Conservation (phyloP, 176 grass and related monocot genomes). For the Dactylis glomerata region DNA sequence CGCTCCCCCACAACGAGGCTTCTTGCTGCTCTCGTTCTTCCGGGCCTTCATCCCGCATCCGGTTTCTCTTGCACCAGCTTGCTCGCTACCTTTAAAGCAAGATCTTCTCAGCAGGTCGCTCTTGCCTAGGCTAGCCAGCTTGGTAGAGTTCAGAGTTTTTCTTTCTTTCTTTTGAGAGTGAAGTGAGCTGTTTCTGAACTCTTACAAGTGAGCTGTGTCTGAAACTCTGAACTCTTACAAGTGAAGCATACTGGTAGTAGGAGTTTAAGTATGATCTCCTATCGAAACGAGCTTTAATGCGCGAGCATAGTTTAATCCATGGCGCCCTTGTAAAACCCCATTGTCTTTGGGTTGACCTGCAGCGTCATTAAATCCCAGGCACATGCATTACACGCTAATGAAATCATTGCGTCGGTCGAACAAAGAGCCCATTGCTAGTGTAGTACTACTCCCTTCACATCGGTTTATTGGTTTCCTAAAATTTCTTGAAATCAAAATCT, state of each 20-base stretch:
- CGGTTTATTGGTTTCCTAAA: too few species aligned
- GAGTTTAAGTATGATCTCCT: background rate
- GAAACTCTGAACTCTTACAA: background rate
- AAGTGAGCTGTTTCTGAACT: background rate
- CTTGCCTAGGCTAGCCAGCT: background rate
- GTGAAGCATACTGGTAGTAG: background rate
- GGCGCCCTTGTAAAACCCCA: background rate
- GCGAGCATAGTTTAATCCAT: slow-evolving; percentile 15
- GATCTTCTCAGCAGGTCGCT: slow-evolving; percentile 1
- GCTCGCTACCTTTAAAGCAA: background rate
- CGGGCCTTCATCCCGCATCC: slow-evolving; percentile 22
- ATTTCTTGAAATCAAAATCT: too few species aligned
- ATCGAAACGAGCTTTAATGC: background rate
- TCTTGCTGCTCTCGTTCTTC: background rate
- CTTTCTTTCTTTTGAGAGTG: background rate
- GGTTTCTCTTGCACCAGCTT: background rate
- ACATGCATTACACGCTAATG: background rate
- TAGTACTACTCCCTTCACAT: too few species aligned
- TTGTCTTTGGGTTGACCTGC: slow-evolving; percentile 13
- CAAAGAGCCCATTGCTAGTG: background rate
- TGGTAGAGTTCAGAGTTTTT: background rate
- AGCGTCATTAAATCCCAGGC: slow-evolving; percentile 23
- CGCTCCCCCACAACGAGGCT: background rate
- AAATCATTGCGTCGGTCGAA: background rate
- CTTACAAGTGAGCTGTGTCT: background rate